These are phyloP conservation scores for Xylariaceae sp. DNA, from an alignment of 2,329 filamentous ascomycete genomes.

Conservation along the genomic window DNA sequence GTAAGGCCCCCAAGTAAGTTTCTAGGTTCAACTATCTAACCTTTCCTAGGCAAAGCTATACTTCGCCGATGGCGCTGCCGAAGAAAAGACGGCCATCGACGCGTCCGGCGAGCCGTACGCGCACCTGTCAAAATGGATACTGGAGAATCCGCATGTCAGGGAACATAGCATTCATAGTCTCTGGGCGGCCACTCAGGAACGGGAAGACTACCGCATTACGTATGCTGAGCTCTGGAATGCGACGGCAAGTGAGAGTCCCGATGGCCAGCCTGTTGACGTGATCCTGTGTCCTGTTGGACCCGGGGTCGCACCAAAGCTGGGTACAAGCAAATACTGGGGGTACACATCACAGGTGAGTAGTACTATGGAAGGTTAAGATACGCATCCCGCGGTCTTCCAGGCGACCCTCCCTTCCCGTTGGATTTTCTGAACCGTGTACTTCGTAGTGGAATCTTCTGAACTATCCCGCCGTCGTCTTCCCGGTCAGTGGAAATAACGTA, in stretches of 20 bases:
- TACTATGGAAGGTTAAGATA: not conserved
- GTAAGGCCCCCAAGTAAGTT: constrained; percentile 34
- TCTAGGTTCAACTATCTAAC: not conserved
- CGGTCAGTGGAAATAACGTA: constrained; percentile 32
- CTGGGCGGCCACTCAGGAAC: constrained; percentile 34
- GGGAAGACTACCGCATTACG: constrained; percentile 35
- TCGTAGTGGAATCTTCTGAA: constrained; percentile 66
- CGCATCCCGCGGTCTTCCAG: not conserved
- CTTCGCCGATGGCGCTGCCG: constrained; percentile 57
- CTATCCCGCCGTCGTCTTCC: constrained; percentile 60
- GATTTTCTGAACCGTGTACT: no score
- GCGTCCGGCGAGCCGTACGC: constrained; percentile 53
- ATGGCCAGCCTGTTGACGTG: constrained; percentile 45
- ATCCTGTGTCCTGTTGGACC: constrained; percentile 58
- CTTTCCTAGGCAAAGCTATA: constrained; percentile 38
- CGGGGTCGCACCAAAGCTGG: constrained; percentile 36
- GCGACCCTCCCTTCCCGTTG: no score
- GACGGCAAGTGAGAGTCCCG: constrained; percentile 19
- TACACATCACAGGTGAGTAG: constrained; percentile 49
- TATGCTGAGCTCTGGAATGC: constrained; percentile 36
- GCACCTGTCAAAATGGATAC: constrained; percentile 56
- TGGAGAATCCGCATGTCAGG: constrained; percentile 43
- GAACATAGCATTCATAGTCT: constrained; percentile 35
- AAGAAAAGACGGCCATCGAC: constrained; percentile 45
- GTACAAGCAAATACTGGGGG: constrained; percentile 53